Evolutionary conservation across 768 basidiomycete species (phyloP).

Genomic region (Artomyces pyxidatus): DNA sequence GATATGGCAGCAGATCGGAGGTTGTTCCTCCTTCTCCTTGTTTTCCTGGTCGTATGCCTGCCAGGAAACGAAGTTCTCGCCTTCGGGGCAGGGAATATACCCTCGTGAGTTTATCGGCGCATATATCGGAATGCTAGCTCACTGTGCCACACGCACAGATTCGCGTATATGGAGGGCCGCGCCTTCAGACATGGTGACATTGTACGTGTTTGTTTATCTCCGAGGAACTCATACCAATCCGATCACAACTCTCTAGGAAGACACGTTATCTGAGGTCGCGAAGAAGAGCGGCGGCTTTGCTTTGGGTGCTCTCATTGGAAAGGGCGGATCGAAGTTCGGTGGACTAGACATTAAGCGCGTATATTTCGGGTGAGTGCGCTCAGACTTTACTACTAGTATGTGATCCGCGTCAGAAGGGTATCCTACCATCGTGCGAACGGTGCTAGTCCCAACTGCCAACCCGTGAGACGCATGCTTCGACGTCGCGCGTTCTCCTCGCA

Average conservation of each 20-base stretch:
- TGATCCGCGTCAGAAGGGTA: too few relatives aligned
- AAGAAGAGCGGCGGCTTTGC: constrained; percentile 56
- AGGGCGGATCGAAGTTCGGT: constrained; percentile 58
- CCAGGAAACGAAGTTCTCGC: constrained; percentile 54
- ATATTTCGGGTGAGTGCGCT: constrained; percentile 59
- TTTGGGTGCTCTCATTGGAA: constrained; percentile 45
- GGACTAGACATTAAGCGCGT: constrained; percentile 79
- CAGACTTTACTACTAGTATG: not conserved
- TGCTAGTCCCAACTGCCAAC: too few relatives aligned
- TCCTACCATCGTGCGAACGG: too few relatives aligned
- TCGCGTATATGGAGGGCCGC: constrained; percentile 79
- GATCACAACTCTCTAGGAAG: constrained; percentile 41
- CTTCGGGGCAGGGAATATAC: constrained; percentile 85
- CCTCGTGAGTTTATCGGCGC: constrained; percentile 20
- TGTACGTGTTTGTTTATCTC: constrained; percentile 24
- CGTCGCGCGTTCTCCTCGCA: not conserved
- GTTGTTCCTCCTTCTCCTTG: constrained; percentile 16
- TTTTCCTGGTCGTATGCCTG: constrained; percentile 47
- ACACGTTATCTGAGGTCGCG: constrained; percentile 49
- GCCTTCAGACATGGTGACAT: constrained; percentile 91
- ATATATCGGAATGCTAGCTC: not conserved
- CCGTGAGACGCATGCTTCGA: not conserved
- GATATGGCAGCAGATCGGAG: not conserved
- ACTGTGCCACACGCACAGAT: constrained; percentile 31
- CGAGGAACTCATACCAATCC: constrained; percentile 8